Conservation (phyloP, 225 moss, liverwort and hornwort species). For the Asterella californica region DNA sequence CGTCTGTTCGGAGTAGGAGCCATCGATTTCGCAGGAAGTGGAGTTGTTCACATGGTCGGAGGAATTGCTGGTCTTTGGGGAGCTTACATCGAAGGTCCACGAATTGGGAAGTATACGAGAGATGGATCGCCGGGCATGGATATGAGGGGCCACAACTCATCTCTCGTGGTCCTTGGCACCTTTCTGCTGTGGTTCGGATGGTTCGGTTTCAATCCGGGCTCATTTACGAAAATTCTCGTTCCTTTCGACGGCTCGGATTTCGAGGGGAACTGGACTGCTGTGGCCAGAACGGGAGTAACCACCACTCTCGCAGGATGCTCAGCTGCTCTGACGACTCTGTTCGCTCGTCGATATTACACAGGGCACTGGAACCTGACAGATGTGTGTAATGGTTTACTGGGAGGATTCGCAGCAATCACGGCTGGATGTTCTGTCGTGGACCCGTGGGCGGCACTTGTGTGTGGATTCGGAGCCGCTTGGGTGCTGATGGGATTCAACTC, state of each 20-base stretch:
- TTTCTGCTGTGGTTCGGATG: constrained; percentile 93
- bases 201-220: constrained; percentile 91
- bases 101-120: constrained; percentile 62
- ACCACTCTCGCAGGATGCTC: constrained; percentile 59
- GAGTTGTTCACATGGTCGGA: constrained; percentile 64
- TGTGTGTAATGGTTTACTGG: constrained; percentile 64
- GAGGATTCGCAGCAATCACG: constrained; percentile 74
- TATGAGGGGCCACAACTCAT: constrained; percentile 72
- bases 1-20: constrained; percentile 53
- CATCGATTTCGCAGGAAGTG: constrained; percentile 72
- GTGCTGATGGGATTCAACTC: constrained; percentile 56
- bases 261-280: constrained; percentile 52
- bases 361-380: constrained; percentile 70
- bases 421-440: constrained; percentile 55
- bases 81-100: constrained; percentile 62
- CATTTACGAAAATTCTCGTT: constrained; percentile 37
- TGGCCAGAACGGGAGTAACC: constrained; percentile 71
- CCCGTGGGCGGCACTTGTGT: constrained; percentile 64
- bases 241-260: constrained; percentile 33
- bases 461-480: constrained; percentile 64
- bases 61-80: constrained; percentile 69
- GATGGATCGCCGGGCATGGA: constrained; percentile 41
- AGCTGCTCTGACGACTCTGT: constrained; percentile 60
- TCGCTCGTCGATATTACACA: constrained; percentile 51
- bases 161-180: constrained; percentile 75